A percentile compares a stretch with the other conserved stretches of the same genome.
These are phyloP conservation scores for Cercospora janseana DNA, from an alignment of 2,329 filamentous ascomycete genomes.

Conservation along the genomic window DNA sequence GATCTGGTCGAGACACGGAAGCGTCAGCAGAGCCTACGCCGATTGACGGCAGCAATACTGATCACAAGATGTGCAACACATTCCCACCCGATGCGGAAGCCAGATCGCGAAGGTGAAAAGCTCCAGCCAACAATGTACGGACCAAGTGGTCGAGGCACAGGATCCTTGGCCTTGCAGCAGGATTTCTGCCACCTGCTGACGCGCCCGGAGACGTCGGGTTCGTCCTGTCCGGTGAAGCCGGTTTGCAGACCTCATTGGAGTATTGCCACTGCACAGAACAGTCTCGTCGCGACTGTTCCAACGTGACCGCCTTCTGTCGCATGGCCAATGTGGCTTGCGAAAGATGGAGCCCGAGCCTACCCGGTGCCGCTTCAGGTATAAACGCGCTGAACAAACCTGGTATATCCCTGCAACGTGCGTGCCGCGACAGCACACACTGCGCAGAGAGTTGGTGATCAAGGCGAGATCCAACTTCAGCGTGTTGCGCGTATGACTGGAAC, in stretches of 20 bases:
- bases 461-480: slow-evolving; percentile 5
- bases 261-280: not conserved
- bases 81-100: too few species aligned
- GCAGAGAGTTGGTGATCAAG: not conserved
- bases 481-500: too few species aligned
- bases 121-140: too few species aligned
- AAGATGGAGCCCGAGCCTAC: slow-evolving; percentile 4
- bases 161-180: too few species aligned
- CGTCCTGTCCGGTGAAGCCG: not conserved
- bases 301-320: slow-evolving; percentile 2
- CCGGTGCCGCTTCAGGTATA: slow-evolving; percentile 5
- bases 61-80: too few species aligned
- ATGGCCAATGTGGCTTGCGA: slow-evolving; percentile 1
- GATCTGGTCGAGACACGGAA: too few species aligned
- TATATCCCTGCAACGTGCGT: slow-evolving; percentile 5
- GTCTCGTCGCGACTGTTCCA: not conserved
- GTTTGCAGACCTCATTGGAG: not conserved
- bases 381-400: slow-evolving; percentile 4
- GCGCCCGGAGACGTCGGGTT: too few species aligned
- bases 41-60: too few species aligned
- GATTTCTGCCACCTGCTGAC: too few species aligned
- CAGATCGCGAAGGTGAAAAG: too few species aligned
- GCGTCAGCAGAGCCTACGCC: too few species aligned
- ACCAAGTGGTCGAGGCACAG: too few species aligned
- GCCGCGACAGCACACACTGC: slow-evolving; percentile 1